Evolutionary conservation across 2,329 filamentous ascomycete species (phyloP).

Genomic region (Aureobasidium sp.): DNA sequence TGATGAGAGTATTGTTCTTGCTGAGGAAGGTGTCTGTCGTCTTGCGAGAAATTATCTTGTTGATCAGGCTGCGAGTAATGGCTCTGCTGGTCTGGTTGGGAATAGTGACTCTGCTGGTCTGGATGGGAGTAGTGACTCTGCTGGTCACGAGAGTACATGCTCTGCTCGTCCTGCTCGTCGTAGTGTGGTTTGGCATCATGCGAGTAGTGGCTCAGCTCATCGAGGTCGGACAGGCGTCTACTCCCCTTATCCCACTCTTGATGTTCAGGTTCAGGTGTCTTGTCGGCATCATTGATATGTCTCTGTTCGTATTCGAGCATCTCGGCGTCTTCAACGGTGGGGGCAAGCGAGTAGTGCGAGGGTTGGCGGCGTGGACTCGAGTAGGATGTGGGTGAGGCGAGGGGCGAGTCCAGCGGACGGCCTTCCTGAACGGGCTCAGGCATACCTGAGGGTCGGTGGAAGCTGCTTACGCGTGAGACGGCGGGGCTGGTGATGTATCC

Average conservation of each 20-base stretch:
- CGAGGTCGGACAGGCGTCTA: not conserved
- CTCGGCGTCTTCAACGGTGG: slow-evolving; percentile 10
- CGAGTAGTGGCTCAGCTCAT: slow-evolving; percentile 3
- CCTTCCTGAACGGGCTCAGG: slow-evolving; percentile 31
- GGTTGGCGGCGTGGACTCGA: slow-evolving; percentile 8
- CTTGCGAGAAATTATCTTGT: not conserved
- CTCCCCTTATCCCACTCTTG: slow-evolving; percentile 4
- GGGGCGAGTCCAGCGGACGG: slow-evolving; percentile 26
- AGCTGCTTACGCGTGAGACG: slow-evolving; percentile 34
- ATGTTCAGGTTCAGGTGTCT: not conserved
- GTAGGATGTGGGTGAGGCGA: slow-evolving; percentile 16
- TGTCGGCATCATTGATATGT: not conserved
- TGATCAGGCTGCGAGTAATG: not conserved
- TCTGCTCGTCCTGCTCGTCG: not conserved
- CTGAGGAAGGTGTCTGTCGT: not conserved
- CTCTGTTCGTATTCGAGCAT: not conserved
- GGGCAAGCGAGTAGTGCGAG: slow-evolving; percentile 13
- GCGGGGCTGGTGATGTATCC: slow-evolving; percentile 61
- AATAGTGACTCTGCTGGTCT: not conserved
- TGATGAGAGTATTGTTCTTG: not conserved
- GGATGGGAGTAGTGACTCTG: slow-evolving; percentile 4
- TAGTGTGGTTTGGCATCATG: not conserved
- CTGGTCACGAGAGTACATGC: not conserved
- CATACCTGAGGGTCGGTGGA: slow-evolving; percentile 20
- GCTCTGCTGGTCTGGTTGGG: not conserved